Percentiles rank a stretch among this genome's conserved stretches.
Evolutionary conservation across 129 eudicot species (phyloP).

Genomic region (Pittosporum tobira): DNA sequence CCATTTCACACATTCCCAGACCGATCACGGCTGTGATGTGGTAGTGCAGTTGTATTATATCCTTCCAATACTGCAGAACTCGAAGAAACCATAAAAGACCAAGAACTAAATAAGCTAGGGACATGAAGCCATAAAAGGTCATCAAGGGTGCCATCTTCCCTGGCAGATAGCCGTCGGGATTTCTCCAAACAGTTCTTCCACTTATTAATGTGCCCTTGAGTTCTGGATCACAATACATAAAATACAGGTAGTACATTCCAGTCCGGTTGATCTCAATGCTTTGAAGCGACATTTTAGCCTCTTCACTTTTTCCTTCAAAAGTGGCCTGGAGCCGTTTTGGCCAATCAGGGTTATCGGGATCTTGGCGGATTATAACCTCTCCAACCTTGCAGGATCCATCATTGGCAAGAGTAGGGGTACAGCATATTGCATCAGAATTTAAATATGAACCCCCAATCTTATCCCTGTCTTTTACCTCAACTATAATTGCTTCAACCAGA

Average conservation of each 20-base stretch:
- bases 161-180: slow-evolving; percentile 20
- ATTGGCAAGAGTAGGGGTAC: slow-evolving; percentile 13
- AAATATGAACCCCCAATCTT: slow-evolving; percentile 20
- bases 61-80: slow-evolving; percentile 15
- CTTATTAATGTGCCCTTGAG: slow-evolving; percentile 16
- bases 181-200: slow-evolving; percentile 24
- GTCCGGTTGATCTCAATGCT: slow-evolving; percentile 11
- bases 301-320: slow-evolving; percentile 13
- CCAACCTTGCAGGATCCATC: slow-evolving; percentile 17
- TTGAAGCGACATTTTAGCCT: not conserved
- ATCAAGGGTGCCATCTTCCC: slow-evolving; percentile 23
- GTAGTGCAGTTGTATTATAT: slow-evolving; percentile 19
- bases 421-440: slow-evolving; percentile 12
- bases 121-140: slow-evolving; percentile 18
- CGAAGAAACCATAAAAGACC: slow-evolving; percentile 19
- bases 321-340: slow-evolving; percentile 10
- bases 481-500: slow-evolving; percentile 13
- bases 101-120: slow-evolving; percentile 14
- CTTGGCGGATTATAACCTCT: slow-evolving; percentile 12
- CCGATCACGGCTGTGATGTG: slow-evolving; percentile 17
- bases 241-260: slow-evolving; percentile 22
- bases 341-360: slow-evolving; percentile 19
- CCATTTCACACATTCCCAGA: slow-evolving; percentile 26
- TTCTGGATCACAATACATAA: slow-evolving; percentile 19
- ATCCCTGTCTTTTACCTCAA: slow-evolving; percentile 18